These are phyloP conservation scores for Chlamydomonas eustigma DNA, from an alignment of 139 green algal genomes.

Conservation along the genomic window DNA sequence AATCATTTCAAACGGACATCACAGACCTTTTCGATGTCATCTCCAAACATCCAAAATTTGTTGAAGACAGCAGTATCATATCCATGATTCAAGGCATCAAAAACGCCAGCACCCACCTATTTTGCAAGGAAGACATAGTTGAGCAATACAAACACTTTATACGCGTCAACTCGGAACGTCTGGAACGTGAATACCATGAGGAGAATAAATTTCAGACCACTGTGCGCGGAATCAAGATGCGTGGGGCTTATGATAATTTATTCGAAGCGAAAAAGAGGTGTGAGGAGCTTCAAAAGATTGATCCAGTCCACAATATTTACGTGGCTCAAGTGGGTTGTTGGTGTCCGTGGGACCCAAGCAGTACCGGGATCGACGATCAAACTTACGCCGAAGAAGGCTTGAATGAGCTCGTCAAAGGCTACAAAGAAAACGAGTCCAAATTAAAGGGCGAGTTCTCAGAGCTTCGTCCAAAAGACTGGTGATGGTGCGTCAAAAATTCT, in stretches of 20 bases:
- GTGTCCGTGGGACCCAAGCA: neutral
- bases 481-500: too few species aligned
- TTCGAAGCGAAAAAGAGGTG: neutral
- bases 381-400: neutral
- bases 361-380: neutral
- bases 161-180: neutral
- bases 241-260: neutral
- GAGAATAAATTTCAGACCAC: conserved; percentile 7
- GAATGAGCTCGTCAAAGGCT: conserved; percentile 8
- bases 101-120: neutral
- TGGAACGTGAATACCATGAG: neutral
- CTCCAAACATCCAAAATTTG: neutral
- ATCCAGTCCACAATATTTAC: neutral
- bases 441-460: too few species aligned
- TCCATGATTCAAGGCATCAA: neutral
- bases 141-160: conserved; percentile 4
- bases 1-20: neutral
- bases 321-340: conserved; percentile 8
- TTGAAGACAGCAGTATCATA: neutral
- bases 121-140: neutral
- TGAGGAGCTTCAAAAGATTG: neutral
- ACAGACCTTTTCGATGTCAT: neutral
- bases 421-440: conserved; percentile 5
- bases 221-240: conserved; percentile 3
- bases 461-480: too few species aligned